phyloP scores from a whole-genome alignment of 2,329 filamentous ascomycete genomes.

The Hymenoscyphus fructigenus region DNA sequence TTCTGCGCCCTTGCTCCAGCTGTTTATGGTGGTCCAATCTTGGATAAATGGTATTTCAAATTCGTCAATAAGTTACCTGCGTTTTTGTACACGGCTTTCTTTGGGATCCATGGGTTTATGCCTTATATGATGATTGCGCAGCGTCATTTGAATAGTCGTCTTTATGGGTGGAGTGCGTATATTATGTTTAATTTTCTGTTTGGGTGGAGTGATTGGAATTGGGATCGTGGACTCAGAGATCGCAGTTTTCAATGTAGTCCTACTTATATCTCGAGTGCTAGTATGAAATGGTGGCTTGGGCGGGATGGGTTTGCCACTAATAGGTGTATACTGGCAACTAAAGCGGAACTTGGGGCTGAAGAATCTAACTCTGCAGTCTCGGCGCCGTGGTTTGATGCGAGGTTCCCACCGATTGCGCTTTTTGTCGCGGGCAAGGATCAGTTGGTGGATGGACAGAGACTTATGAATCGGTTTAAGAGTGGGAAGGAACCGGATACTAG shows the following conservation, averaged over 20 bases:
- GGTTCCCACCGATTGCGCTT: conserved; percentile 78
- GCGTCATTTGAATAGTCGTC: conserved; percentile 55
- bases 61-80: conserved; percentile 84
- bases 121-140: conserved; percentile 91
- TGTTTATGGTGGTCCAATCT: conserved; percentile 82
- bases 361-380: conserved; percentile 28
- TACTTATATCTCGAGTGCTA: conserved; percentile 84
- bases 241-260: conserved; percentile 92
- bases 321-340: conserved; percentile 82
- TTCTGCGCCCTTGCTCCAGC: conserved; percentile 91
- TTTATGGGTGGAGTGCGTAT: conserved; percentile 85
- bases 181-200: conserved; percentile 88
- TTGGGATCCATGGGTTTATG: conserved; percentile 92
- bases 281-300: conserved; percentile 95
- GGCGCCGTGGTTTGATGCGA: conserved; percentile 72
- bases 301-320: conserved; percentile 81
- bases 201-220: conserved; percentile 78
- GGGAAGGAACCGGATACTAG: conserved; percentile 79
- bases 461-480: conserved; percentile 71
- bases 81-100: conserved; percentile 73
- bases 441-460: conserved; percentile 75
- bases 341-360: conserved; percentile 65
- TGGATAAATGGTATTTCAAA: conserved; percentile 86
- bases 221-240: conserved; percentile 76
- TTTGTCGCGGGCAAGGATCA: conserved; percentile 85